These are phyloP conservation scores for Buddleja alternifolia DNA, from an alignment of 257 asterid species.

Conservation along the genomic window DNA sequence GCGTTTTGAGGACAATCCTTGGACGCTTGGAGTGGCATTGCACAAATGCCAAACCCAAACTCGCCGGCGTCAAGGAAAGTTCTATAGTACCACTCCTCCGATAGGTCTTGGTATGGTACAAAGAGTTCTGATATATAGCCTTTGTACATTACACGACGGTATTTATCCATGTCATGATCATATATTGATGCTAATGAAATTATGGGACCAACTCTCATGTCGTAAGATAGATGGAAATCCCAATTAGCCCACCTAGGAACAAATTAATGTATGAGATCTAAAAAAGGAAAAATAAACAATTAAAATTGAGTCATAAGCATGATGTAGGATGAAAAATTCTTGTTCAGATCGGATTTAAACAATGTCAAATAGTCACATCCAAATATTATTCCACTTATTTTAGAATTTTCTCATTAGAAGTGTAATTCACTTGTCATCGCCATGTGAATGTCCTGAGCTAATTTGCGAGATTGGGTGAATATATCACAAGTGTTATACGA, in stretches of 20 bases:
- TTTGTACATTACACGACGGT: conserved; percentile 63
- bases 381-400: no score
- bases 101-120: conserved; percentile 78
- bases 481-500: no score
- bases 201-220: conserved; percentile 68
- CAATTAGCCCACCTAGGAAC: conserved; percentile 61
- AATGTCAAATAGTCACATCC: no score
- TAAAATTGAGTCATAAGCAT: neutral
- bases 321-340: no score
- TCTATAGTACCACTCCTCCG: conserved; percentile 69
- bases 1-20: conserved; percentile 69
- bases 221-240: conserved; percentile 62
- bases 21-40: conserved; percentile 56
- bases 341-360: no score
- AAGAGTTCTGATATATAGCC: conserved; percentile 71
- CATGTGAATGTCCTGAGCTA: no score
- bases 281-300: no score
- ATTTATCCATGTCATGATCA: conserved; percentile 46
- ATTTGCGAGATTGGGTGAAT: no score
- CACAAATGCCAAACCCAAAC: conserved; percentile 52
- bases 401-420: no score
- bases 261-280: no score
- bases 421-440: no score
- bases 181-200: conserved; percentile 64
- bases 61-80: conserved; percentile 76